Evolutionary conservation across 2,329 filamentous ascomycete genomes (phyloP), one percentile per base, ranked within the genome.

Genomic region (Talaromyces sp.): DNA sequence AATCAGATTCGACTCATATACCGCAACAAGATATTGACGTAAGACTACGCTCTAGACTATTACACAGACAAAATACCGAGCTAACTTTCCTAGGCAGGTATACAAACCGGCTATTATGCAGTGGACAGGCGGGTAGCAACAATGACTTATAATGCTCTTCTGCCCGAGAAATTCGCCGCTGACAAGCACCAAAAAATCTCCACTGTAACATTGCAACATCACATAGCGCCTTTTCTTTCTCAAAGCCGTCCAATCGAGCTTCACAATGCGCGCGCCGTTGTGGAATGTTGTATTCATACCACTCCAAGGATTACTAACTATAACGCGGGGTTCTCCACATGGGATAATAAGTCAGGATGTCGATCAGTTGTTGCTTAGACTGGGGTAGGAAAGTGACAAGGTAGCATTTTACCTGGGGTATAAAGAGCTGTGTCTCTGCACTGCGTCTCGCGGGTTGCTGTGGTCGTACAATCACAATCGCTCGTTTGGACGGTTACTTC

Each of bases 251-350:
- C 45, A 48, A 53, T 53, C n/a, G 21, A 21, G 33, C 35, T 17
- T 5, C 36, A 17, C 2, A 31, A 53, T 53, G 35, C 22, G 35
- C 50, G 36, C 35, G 35, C 36, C 45, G 45, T 48, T 48, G 45
- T 58, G 56, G 56, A 53, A 58, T 53, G 56, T 37, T 48, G 39
- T 45, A 35, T 10, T n/a, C 45, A 19, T 48, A 33, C 45, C 45
- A 13, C 25, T 25, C 31, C 19, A 25, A n/a, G 6, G 17, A n/a
- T 6, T 45, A 41, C 45, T 35, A n/a, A 21, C 22, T 25, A 48
- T 15, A 28, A 39, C 15, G 56, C 50, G 40, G 56, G 43, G 41
- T 40, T 48, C 36, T 55, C 48, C 48, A 40, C 56, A 46, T 58
- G 21, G 15, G 21, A 33, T 40, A 48, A 28, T 2, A 48, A 48